A percentile compares a stretch with the other conserved stretches of the same genome.
Conservation (phyloP, 2,329 filamentous ascomycete genomes). For the Lachnellula willkommii region DNA sequence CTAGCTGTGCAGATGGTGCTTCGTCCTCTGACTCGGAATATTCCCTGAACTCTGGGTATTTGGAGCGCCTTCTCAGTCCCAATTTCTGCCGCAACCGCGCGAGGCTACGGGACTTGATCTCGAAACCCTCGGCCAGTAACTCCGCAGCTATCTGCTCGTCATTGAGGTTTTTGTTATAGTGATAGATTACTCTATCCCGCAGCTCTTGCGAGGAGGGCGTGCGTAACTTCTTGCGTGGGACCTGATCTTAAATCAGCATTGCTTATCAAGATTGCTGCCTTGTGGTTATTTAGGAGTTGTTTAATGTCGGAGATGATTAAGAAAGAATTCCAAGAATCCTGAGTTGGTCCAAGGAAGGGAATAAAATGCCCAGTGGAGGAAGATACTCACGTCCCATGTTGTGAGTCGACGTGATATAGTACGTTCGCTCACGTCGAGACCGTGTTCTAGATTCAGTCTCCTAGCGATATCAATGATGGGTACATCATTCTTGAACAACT, state of each 20-base stretch:
- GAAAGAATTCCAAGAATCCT: too few species aligned
- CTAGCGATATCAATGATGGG: conserved; percentile 27
- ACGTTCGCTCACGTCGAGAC: conserved; percentile 26
- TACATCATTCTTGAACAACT: conserved; percentile 23
- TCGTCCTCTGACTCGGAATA: conserved; percentile 19
- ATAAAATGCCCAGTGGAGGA: too few species aligned
- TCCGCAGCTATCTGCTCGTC: conserved; percentile 26
- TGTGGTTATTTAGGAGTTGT: too few species aligned
- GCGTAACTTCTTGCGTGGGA: conserved; percentile 25
- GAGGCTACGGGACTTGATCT: conserved; percentile 25
- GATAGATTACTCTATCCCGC: conserved; percentile 20
- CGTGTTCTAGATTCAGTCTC: conserved; percentile 24
- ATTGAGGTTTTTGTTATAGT: conserved; percentile 30
- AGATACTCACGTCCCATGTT: conserved; percentile 21
- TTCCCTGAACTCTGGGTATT: conserved; percentile 28
- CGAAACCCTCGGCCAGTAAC: conserved; percentile 24
- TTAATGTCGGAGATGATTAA: too few species aligned
- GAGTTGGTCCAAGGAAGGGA: too few species aligned
- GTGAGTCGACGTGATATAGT: conserved; percentile 27
- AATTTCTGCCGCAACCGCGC: conserved; percentile 27
- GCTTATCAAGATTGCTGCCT: too few species aligned
- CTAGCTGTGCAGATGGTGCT: conserved; percentile 7
- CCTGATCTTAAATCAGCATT: too few species aligned
- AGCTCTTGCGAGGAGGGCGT: conserved; percentile 21
- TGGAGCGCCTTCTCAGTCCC: conserved; percentile 26